Evolutionary conservation across 1,139 yeast species (phyloP).

Genomic region (Hanseniaspora uvarum): DNA sequence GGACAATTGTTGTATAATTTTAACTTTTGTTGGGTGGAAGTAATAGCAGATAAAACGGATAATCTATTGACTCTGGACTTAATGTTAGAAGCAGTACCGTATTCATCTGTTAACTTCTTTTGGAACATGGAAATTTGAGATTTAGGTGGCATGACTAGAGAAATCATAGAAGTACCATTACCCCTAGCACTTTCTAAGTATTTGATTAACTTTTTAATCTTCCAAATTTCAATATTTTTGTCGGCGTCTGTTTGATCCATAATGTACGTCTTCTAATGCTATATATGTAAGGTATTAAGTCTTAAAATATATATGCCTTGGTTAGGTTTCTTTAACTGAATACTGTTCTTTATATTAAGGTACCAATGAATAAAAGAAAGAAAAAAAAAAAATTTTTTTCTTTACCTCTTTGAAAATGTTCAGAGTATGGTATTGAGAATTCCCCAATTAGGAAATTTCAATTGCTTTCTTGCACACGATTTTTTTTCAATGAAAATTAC

Average conservation of each 20-base stretch:
- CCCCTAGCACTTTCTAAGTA: constrained; percentile 86
- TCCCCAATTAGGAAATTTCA: neutral
- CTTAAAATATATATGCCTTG: neutral
- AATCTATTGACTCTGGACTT: constrained; percentile 93
- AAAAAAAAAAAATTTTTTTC: neutral
- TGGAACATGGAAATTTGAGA: constrained; percentile 82
- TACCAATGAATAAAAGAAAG: too few species aligned
- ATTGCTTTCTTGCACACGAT: neutral
- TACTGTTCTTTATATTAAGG: too few species aligned
- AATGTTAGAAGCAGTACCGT: constrained; percentile 96
- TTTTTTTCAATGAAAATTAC: too few species aligned
- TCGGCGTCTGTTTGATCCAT: constrained; percentile 54
- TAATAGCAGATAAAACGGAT: constrained; percentile 90
- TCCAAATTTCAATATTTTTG: constrained; percentile 97
- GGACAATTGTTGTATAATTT: constrained; percentile 85
- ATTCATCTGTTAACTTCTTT: constrained; percentile 93
- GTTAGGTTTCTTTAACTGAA: neutral
- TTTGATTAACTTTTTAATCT: constrained; percentile 85
- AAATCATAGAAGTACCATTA: constrained; percentile 97
- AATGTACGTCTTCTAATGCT: neutral
- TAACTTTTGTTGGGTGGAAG: constrained; percentile 92
- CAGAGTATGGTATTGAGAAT: neutral
- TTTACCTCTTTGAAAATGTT: neutral
- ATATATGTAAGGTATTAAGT: too few species aligned
- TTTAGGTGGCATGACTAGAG: constrained; percentile 87